Conservation (phyloP, 2,329 filamentous ascomycete species). For the Botrytis aclada region DNA sequence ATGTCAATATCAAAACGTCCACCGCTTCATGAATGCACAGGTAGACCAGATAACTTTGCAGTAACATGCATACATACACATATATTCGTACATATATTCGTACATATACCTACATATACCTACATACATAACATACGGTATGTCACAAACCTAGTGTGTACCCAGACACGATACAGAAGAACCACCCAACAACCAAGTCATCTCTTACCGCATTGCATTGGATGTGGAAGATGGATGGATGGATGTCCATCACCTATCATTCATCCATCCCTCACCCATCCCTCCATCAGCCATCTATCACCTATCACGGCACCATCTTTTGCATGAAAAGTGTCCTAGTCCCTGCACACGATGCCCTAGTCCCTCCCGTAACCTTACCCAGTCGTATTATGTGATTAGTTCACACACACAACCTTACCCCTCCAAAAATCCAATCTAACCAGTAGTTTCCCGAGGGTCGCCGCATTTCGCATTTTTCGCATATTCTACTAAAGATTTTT, state of each 20-base stretch:
- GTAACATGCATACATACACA: background rate
- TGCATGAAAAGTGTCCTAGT: background rate
- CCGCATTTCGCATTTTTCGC: slow-evolving; percentile 19
- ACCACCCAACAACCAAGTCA: background rate
- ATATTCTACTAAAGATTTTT: slow-evolving; percentile 9
- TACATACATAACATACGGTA: background rate
- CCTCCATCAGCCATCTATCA: background rate
- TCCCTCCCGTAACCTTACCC: background rate
- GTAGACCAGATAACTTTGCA: background rate
- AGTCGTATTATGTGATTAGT: background rate
- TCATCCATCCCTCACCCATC: background rate
- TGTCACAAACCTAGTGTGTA: background rate
- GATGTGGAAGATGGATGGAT: background rate
- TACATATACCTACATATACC: background rate
- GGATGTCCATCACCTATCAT: background rate
- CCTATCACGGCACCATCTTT: background rate
- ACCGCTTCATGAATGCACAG: background rate
- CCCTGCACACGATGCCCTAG: background rate
- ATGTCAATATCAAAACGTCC: background rate
- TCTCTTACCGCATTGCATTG: background rate
- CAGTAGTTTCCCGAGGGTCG: slow-evolving; percentile 18
- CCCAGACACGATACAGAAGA: background rate
- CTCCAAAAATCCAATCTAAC: slow-evolving; percentile 8
- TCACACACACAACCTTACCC: slow-evolving; percentile 1
- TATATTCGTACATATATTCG: background rate